A percentile compares a stretch with the other conserved stretches of the same genome.
phyloP scores from a whole-genome alignment of 345 rosid genomes.

The Syzygium grande region DNA sequence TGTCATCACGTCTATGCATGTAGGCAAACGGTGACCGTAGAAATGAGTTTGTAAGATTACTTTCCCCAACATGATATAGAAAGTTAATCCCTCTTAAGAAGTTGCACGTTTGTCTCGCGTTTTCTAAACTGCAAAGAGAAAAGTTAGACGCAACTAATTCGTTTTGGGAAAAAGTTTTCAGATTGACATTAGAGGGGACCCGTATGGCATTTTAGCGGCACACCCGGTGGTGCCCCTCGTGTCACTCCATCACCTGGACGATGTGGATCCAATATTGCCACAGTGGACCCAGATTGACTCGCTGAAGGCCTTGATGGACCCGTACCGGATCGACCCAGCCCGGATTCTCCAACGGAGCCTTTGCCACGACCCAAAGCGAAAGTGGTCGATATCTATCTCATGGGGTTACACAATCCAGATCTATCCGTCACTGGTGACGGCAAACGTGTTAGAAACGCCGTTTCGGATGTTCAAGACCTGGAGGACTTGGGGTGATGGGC shows the following conservation, averaged over 20 bases:
- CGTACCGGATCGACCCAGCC: conserved; percentile 45
- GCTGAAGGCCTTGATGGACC: conserved; percentile 30
- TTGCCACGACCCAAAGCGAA: conserved; percentile 46
- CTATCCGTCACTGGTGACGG: conserved; percentile 30
- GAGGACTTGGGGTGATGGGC: conserved; percentile 51
- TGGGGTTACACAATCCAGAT: conserved; percentile 87
- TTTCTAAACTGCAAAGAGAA: neutral
- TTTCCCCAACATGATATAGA: neutral
- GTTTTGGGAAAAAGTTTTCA: conserved; percentile 8
- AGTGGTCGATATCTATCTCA: conserved; percentile 68
- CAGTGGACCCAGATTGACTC: conserved; percentile 35
- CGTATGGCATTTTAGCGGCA: conserved; percentile 68
- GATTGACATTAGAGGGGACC: conserved; percentile 71
- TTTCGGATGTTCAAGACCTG: conserved; percentile 75
- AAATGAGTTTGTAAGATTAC: neutral
- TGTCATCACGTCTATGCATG: neutral
- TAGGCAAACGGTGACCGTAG: neutral
- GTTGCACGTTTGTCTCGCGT: neutral
- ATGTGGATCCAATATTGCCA: conserved; percentile 50
- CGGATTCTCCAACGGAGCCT: conserved; percentile 61
- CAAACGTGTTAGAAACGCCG: conserved; percentile 40
- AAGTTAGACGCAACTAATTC: neutral
- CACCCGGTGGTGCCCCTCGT: conserved; percentile 70
- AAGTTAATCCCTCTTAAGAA: neutral
- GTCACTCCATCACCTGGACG: conserved; percentile 68